These are phyloP conservation scores for Nakataea oryzae DNA, from an alignment of 2,329 filamentous ascomycete species.

Conservation along the genomic window DNA sequence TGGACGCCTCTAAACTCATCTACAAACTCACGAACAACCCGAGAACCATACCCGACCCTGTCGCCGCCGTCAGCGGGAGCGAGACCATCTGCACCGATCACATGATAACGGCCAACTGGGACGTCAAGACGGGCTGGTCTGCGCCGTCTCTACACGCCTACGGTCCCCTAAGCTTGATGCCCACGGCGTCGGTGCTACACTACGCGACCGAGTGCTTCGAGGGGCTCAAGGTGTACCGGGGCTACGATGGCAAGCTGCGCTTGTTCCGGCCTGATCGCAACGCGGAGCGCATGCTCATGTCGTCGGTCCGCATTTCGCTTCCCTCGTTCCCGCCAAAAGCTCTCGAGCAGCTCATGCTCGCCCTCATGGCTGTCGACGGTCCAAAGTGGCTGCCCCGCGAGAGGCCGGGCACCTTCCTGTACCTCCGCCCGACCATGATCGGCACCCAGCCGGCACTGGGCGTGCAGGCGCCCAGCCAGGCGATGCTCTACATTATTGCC, in stretches of 20 bases:
- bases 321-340: constrained; percentile 62
- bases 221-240: constrained; percentile 72
- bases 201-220: constrained; percentile 91
- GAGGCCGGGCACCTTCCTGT: constrained; percentile 61
- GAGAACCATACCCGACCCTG: constrained; percentile 41
- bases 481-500: constrained; percentile 78
- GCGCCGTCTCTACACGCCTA: constrained; percentile 67
- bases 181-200: constrained; percentile 72
- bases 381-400: constrained; percentile 68
- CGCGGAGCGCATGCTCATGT: constrained; percentile 52
- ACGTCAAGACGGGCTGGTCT: constrained; percentile 54
- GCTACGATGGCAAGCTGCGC: constrained; percentile 62
- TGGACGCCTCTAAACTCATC: constrained; percentile 52
- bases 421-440: constrained; percentile 81
- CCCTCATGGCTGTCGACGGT: constrained; percentile 63
- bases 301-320: constrained; percentile 57
- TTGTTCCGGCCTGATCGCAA: constrained; percentile 72
- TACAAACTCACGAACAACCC: constrained; percentile 40
- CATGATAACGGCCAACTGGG: constrained; percentile 73
- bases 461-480: constrained; percentile 68
- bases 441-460: constrained; percentile 72
- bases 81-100: constrained; percentile 68
- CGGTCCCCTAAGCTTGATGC: constrained; percentile 67
- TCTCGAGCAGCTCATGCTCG: constrained; percentile 63
- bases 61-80: constrained; percentile 30